Evolutionary conservation across 2,329 filamentous ascomycete genomes (phyloP), one percentile per base, ranked within the genome.

Genomic region (Pezicula carpinea): DNA sequence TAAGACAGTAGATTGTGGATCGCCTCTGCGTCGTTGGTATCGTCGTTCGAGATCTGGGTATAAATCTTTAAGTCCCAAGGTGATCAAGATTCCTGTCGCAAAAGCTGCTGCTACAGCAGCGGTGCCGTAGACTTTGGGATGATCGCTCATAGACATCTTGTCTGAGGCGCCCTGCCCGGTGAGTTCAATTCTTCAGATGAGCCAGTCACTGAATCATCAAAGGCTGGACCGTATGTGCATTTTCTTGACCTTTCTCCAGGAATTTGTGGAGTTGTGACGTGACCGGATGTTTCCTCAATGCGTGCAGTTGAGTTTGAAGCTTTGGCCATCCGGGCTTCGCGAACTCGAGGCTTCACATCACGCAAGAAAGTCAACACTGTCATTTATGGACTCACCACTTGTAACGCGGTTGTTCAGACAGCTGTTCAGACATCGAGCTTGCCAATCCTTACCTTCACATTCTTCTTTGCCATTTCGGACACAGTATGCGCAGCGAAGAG

Each of bases 321-420:
- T 26, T 34, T 53, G 36, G 46, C 48, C 44, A 31, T 52, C 43
- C 46, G 38, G 34, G 38, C 38, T 41, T 39, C 47, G 39, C 49
- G 45, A 49, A 44, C 39, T 47, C 38, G 18, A 29, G 36, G 44
- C 32, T 33, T 21, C 31, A 39, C 23, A 40, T 32, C 44, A 44
- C 43, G 41, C 36, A 42, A 48, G 48, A 54, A 48, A 45, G 43
- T 50, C 50, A 52, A 48, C 52, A 51, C 38, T 47, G 43, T 53
- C 55, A 49, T 54, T 29, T 29, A 95, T 96, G 90, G 90, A 96
- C 70, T 91, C 88, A 15, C 85, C 85, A 49, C 73, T 88, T 52
- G 76, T 90, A 55, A 80, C 80, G 41, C 85, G 85, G 64, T 77
- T 96, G 63, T 92, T 96, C 62, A 82, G 87, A 60, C 87, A 89